Evolutionary conservation across 23 red algal species (phyloP), one percentile per base, ranked within the genome.

Genomic region (Chondrus crispus): DNA sequence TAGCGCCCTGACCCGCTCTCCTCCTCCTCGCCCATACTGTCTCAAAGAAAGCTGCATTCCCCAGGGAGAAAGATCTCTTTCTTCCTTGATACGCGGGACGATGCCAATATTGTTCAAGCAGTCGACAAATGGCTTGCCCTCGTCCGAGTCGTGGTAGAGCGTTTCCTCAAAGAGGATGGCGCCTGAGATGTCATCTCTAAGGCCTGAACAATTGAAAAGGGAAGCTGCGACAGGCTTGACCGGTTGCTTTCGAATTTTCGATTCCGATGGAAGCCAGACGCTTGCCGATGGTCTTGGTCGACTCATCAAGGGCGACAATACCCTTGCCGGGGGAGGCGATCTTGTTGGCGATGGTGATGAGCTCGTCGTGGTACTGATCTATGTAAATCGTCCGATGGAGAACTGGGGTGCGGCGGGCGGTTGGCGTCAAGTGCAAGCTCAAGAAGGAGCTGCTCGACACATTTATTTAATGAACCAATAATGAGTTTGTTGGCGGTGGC

Each of bases 81-180:
- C 97, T 14, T 96, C 97, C 94, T 99, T 99, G 90, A 99, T 99
- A 38, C 97, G 94, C 1, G 97, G 97, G 47, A 99, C 92, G 46
- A 99, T 92, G 24, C 97, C 97, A 40, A 96, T 93, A 2, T 91
- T 87, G 24, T 88, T 94, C 46, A 99, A 76, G 43, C 89, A 94
- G 89, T 99, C 93, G 4, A 99, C 97, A 93, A 99, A 99, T 29
- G 84, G 93, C 81, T 93, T 95, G 48, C 93, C 93, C 24, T 96
- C 93, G 5, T 42, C 48, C 9, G 90, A 81, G 55, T 30, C 81
- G 87, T 99, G 97, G 68, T 92, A 99, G 48, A 99, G 60, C 9
- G 97, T 99, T 68, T 99, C 97, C 88, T 99, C 97, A 74, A 95
- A 99, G 26, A 99, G 91, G 40, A 99, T 99, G 69, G 97, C 97